Percentiles rank a stretch among this genome's conserved stretches.
Evolutionary conservation across 768 basidiomycete species (phyloP).

Genomic region (Lepiota brunneoincarnata): DNA sequence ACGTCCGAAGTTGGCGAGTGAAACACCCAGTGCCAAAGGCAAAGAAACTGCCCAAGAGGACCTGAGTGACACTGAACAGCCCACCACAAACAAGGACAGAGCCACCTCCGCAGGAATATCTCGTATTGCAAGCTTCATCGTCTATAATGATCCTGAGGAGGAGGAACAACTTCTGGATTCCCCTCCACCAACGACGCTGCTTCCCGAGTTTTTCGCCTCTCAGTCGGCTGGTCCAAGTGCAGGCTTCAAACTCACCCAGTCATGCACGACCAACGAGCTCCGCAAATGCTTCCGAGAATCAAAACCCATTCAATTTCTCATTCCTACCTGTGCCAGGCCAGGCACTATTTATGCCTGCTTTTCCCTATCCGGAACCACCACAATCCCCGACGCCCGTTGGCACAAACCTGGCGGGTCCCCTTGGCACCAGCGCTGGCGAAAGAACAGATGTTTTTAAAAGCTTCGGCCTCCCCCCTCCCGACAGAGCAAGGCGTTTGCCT

Average conservation of each 20-base stretch:
- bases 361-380: slow-evolving; percentile 55
- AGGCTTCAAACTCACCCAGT: slow-evolving; percentile 11
- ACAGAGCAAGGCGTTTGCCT: slow-evolving; percentile 18
- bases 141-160: slow-evolving; percentile 45
- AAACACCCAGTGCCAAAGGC: slow-evolving; percentile 1
- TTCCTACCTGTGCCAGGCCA: slow-evolving; percentile 51
- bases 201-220: slow-evolving; percentile 53
- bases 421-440: slow-evolving; percentile 28
- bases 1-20: slow-evolving; percentile 35
- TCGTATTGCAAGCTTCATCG: slow-evolving; percentile 39
- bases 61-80: slow-evolving; percentile 18
- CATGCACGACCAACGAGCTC: slow-evolving; percentile 37
- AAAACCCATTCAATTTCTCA: slow-evolving; percentile 49
- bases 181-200: slow-evolving; percentile 48
- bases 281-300: slow-evolving; percentile 49
- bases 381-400: slow-evolving; percentile 55
- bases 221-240: slow-evolving; percentile 24
- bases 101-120: slow-evolving; percentile 14
- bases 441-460: slow-evolving; percentile 44
- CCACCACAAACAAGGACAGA: neutral
- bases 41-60: slow-evolving; percentile 3
- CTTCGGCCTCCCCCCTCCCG: slow-evolving; percentile 43
- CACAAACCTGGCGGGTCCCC: slow-evolving; percentile 21
- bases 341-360: slow-evolving; percentile 39
- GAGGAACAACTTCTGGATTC: slow-evolving; percentile 35